These are phyloP conservation scores for Lobosporangium transversale DNA, from an alignment of 192 early-diverging fungal genomes.

Conservation along the genomic window DNA sequence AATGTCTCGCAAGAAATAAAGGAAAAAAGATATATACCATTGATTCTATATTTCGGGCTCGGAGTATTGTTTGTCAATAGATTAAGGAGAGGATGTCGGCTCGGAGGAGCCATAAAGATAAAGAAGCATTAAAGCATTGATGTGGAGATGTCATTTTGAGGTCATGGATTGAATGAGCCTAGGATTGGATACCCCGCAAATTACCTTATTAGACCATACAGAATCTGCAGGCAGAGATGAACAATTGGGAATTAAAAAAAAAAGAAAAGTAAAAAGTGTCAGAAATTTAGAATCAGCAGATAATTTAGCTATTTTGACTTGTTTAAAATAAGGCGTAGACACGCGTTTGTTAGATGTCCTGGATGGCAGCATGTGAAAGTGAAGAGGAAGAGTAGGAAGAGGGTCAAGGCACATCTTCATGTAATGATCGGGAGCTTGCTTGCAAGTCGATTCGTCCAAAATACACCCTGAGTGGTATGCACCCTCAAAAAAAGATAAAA, in stretches of 20 bases:
- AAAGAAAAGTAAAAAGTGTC: background rate
- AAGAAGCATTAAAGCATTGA: too few species aligned
- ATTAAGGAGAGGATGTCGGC: too few species aligned
- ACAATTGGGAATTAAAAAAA: background rate
- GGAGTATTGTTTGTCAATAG: too few species aligned
- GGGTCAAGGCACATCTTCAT: background rate
- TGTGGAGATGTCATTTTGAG: conserved; percentile 11
- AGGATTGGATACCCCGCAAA: conserved; percentile 1
- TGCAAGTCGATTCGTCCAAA: background rate
- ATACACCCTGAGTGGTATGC: background rate
- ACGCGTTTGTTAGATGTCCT: conserved; percentile 2
- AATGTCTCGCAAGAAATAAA: too few species aligned
- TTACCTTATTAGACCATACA: conserved; percentile 12
- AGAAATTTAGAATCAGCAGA: too few species aligned
- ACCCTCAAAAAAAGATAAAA: background rate
- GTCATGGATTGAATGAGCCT: background rate
- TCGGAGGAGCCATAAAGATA: too few species aligned
- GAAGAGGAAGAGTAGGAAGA: background rate
- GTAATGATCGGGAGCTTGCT: background rate
- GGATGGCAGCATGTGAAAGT: background rate
- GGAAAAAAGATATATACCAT: too few species aligned
- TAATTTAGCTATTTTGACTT: too few species aligned
- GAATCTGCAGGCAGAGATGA: background rate
- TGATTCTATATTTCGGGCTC: too few species aligned
- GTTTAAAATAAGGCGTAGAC: background rate